phyloP scores from a whole-genome alignment of 495 filamentous ascomycete genomes.

The Penicillium ucsense region DNA sequence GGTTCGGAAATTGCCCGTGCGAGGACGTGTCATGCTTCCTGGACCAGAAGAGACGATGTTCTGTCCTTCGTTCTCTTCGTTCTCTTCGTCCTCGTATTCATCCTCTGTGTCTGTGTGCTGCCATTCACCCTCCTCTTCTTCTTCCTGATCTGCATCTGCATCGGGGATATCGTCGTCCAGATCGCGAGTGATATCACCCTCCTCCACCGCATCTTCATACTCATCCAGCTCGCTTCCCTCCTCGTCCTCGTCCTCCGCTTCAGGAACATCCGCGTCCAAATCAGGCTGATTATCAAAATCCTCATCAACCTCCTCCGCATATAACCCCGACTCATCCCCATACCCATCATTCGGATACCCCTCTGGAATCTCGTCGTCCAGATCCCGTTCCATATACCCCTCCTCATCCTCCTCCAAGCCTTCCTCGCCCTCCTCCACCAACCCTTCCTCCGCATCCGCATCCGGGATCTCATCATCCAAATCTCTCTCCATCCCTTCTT shows the following conservation, averaged over 20 bases:
- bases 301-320: constrained; percentile 24
- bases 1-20: constrained; percentile 23
- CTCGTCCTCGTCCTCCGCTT: constrained; percentile 12
- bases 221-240: constrained; percentile 25
- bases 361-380: constrained; percentile 45
- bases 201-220: constrained; percentile 29
- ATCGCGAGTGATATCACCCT: constrained; percentile 21
- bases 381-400: constrained; percentile 35
- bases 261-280: constrained; percentile 35
- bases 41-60: no score
- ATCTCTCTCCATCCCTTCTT: constrained; percentile 35
- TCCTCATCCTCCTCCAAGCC: constrained; percentile 21
- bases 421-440: not conserved
- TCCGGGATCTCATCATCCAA: constrained; percentile 42
- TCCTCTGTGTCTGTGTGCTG: constrained; percentile 77
- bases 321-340: constrained; percentile 24
- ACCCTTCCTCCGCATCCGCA: constrained; percentile 25
- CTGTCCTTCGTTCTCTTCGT: constrained; percentile 21
- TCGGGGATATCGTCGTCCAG: constrained; percentile 38
- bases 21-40: not conserved
- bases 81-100: constrained; percentile 44
- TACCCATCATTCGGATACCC: constrained; percentile 39
- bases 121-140: constrained; percentile 34
- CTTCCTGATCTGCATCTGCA: constrained; percentile 20
- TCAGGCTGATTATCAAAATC: constrained; percentile 35